Evolutionary conservation across 352 stramenopile genomes (phyloP).

Genomic region (Globisporangium nodosum): DNA sequence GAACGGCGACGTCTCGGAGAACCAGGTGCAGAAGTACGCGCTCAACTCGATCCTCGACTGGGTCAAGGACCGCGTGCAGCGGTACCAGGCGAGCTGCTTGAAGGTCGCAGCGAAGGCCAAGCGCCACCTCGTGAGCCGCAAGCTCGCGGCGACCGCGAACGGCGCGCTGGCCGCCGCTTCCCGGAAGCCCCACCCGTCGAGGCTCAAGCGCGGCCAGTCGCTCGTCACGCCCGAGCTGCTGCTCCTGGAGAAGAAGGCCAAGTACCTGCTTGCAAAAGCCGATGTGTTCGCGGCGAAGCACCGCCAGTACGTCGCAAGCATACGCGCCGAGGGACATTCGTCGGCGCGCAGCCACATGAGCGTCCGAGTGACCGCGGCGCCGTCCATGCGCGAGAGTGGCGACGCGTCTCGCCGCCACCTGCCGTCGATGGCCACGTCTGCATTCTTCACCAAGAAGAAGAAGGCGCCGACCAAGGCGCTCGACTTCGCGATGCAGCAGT

Average conservation of each 20-base stretch:
- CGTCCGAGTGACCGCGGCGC: neutral
- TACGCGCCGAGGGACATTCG: neutral
- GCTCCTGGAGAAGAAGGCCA: conserved; percentile 60
- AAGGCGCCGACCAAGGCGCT: conserved; percentile 18
- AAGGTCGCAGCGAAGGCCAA: conserved; percentile 40
- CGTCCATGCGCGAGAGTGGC: neutral
- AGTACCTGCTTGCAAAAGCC: conserved; percentile 42
- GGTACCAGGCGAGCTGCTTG: conserved; percentile 38
- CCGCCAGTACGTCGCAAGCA: conserved; percentile 5
- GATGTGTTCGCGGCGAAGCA: conserved; percentile 35
- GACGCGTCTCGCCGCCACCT: conserved; percentile 3
- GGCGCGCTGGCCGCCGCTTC: conserved; percentile 17
- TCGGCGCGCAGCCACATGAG: conserved; percentile 6
- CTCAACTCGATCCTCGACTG: conserved; percentile 55
- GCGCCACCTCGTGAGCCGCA: conserved; percentile 17
- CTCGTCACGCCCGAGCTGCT: conserved; percentile 33
- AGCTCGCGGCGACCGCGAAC: conserved; percentile 23
- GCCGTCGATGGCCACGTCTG: neutral
- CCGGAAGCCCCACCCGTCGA: neutral
- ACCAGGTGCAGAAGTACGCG: conserved; percentile 46
- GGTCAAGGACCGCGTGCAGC: conserved; percentile 31
- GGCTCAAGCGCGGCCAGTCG: conserved; percentile 1
- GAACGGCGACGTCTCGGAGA: conserved; percentile 26
- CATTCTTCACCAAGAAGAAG: conserved; percentile 15
- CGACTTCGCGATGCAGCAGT: conserved; percentile 30